phyloP scores from a whole-genome alignment of 768 basidiomycete species.

The Trametes villosa region DNA sequence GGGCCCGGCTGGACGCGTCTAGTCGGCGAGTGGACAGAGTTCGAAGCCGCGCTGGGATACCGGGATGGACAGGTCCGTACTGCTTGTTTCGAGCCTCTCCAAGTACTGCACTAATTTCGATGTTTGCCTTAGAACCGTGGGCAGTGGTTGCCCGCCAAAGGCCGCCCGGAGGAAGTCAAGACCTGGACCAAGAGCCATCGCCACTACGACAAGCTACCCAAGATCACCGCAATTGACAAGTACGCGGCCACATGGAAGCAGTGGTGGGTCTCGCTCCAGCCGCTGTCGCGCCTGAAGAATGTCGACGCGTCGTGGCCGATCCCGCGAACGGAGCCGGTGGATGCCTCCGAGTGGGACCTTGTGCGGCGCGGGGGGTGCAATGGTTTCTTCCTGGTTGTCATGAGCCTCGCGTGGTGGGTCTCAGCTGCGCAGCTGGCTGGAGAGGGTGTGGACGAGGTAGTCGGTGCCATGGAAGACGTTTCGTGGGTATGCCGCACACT shows the following conservation, averaged over 20 bases:
- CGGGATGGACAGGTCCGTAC: too few relatives aligned
- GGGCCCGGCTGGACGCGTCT: background rate
- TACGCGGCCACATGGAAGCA: background rate
- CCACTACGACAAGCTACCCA: background rate
- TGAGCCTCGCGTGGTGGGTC: background rate
- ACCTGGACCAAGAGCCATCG: background rate
- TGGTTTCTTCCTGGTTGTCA: background rate
- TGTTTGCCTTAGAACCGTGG: too few relatives aligned
- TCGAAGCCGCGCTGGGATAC: background rate
- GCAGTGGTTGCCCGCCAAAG: background rate
- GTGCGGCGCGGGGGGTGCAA: background rate
- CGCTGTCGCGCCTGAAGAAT: background rate
- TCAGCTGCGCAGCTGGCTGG: background rate
- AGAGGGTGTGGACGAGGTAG: background rate
- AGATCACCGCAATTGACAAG: background rate
- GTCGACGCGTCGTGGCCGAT: too few relatives aligned
- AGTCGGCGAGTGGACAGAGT: background rate
- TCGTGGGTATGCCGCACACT: background rate
- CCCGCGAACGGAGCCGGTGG: background rate
- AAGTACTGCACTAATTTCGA: too few relatives aligned
- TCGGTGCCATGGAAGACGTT: background rate
- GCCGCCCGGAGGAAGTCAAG: background rate
- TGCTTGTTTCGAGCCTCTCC: too few relatives aligned
- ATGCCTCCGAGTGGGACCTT: background rate
- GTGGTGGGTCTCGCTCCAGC: background rate